Percentiles rank a stretch among this genome's conserved stretches.
phyloP scores from a whole-genome alignment of 768 basidiomycete species.

The Boletus sensibilis region DNA sequence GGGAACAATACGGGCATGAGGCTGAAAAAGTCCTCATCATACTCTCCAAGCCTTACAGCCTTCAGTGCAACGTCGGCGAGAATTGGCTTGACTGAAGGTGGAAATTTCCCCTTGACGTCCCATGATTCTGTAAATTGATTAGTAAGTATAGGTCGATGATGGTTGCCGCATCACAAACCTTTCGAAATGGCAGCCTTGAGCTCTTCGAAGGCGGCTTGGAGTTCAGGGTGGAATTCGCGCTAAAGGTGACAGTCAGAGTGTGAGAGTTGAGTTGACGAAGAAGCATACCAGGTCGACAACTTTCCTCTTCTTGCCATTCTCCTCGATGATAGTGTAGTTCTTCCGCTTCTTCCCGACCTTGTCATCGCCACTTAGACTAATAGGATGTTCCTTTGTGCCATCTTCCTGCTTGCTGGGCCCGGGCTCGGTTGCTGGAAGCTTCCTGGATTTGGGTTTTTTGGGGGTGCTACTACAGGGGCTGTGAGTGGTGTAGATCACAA shows the following conservation, averaged over 20 bases:
- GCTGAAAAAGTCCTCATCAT: slow-evolving; percentile 90
- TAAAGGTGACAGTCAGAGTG: slow-evolving; percentile 22
- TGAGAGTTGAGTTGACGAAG: background rate
- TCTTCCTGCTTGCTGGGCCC: slow-evolving; percentile 33
- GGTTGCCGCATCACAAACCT: slow-evolving; percentile 37
- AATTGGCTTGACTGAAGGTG: slow-evolving; percentile 69
- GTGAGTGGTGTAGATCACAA: slow-evolving; percentile 11
- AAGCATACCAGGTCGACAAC: slow-evolving; percentile 60
- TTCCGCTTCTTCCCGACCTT: slow-evolving; percentile 52
- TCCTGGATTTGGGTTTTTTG: slow-evolving; percentile 73
- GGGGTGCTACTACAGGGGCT: slow-evolving; percentile 44
- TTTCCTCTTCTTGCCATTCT: slow-evolving; percentile 70
- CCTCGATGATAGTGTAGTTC: slow-evolving; percentile 49
- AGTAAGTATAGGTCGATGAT: background rate
- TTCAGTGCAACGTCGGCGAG: slow-evolving; percentile 70
- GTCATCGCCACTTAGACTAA: slow-evolving; percentile 42
- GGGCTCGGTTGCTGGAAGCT: slow-evolving; percentile 31
- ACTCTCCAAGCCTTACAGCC: slow-evolving; percentile 82
- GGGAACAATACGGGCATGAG: slow-evolving; percentile 86
- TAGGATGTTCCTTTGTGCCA: slow-evolving; percentile 52
- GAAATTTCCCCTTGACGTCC: slow-evolving; percentile 87
- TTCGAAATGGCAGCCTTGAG: slow-evolving; percentile 60
- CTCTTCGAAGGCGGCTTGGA: slow-evolving; percentile 59
- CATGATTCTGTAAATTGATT: slow-evolving; percentile 57
- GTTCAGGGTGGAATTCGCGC: slow-evolving; percentile 69